Evolutionary conservation across 768 basidiomycete genomes (phyloP).

Genomic region (Podaxis carcinomalis): DNA sequence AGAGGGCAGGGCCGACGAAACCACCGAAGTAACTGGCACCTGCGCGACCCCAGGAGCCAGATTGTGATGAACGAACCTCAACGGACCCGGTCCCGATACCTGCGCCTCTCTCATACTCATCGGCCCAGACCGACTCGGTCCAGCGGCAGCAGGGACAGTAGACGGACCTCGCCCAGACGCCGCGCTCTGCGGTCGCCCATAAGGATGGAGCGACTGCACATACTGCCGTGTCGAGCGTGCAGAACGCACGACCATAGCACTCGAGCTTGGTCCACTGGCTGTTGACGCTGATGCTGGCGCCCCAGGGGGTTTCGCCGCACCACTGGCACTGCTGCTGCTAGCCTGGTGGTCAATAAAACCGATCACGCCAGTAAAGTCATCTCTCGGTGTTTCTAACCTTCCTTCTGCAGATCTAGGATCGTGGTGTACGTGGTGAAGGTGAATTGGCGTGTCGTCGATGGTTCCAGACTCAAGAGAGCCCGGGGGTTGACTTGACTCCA

Average conservation of each 20-base stretch:
- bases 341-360: background rate
- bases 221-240: constrained; percentile 12
- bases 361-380: background rate
- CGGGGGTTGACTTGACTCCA: constrained; percentile 5
- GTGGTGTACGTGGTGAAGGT: constrained; percentile 13
- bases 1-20: constrained; percentile 1
- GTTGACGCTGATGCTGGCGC: background rate
- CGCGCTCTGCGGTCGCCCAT: constrained; percentile 21
- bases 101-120: constrained; percentile 4
- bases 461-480: background rate
- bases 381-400: constrained; percentile 14
- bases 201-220: constrained; percentile 21
- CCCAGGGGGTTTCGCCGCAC: background rate
- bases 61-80: constrained; percentile 10
- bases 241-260: constrained; percentile 12
- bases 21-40: background rate
- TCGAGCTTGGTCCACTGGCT: background rate
- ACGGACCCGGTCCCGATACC: background rate
- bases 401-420: constrained; percentile 3
- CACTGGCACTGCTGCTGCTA: constrained; percentile 12
- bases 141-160: constrained; percentile 7
- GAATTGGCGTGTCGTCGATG: constrained; percentile 10
- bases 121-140: background rate
- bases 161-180: constrained; percentile 6
- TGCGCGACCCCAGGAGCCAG: background rate